phyloP scores from a whole-genome alignment of 2,329 filamentous ascomycete genomes.

The Colletotrichum zoysiae region DNA sequence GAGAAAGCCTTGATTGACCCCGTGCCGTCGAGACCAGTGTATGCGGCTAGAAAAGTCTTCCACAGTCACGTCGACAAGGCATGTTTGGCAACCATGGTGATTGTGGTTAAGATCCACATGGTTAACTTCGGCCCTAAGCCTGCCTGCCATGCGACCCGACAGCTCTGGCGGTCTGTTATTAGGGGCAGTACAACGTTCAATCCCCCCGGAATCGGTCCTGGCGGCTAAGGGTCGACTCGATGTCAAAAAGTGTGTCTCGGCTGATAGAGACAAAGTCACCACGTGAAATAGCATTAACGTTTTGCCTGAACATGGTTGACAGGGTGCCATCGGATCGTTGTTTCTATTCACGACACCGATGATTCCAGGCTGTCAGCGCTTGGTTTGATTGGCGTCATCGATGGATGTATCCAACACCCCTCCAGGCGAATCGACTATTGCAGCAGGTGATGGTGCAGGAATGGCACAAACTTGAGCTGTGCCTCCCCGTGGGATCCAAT shows the following conservation, averaged over 20 bases:
- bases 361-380: constrained; percentile 1
- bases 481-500: constrained; percentile 34
- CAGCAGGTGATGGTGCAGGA: constrained; percentile 28
- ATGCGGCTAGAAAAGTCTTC: constrained; percentile 35
- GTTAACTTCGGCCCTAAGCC: constrained; percentile 38
- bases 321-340: constrained; percentile 32
- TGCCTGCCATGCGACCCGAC: constrained; percentile 24
- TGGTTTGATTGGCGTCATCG: constrained; percentile 11
- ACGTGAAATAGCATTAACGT: constrained; percentile 37
- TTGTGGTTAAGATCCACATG: constrained; percentile 31
- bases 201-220: constrained; percentile 14
- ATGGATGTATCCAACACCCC: constrained; percentile 4
- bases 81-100: constrained; percentile 32
- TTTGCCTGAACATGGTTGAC: constrained; percentile 30
- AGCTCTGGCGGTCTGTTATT: constrained; percentile 29
- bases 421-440: not conserved
- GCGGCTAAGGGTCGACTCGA: constrained; percentile 9
- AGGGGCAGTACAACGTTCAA: constrained; percentile 28
- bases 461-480: constrained; percentile 31
- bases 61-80: constrained; percentile 10
- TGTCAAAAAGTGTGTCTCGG: constrained; percentile 34
- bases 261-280: constrained; percentile 33
- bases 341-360: constrained; percentile 30
- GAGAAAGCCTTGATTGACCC: constrained; percentile 23
- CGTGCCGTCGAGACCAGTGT: constrained; percentile 31